Base-by-base conservation (phyloP, 148 eudicot genomes). In the Rhododendron simsii region DNA sequence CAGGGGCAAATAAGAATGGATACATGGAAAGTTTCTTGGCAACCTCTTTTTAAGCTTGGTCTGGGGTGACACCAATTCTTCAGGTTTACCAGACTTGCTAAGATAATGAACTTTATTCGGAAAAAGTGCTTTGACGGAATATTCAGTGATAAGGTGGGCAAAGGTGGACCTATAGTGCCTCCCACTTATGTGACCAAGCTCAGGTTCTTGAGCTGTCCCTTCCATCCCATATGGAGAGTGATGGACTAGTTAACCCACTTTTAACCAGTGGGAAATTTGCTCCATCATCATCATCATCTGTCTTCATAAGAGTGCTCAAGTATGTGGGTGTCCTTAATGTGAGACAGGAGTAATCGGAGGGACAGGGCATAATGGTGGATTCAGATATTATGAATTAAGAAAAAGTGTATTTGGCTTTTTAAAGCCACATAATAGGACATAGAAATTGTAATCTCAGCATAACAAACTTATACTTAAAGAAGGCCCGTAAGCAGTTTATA, bases 81-180 rank as follows among this genome's bases (percentile, higher is more conserved):
- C 21, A 41, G 26, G 26, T 71, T 48, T 20, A 48, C 26, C 16
- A 21, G 2, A 28, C 44, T 83, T n/a, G 75, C 45, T 61, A 50
- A 35, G 20, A 26, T 23, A n/a, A 12, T 74, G 20, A 12, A 28
- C 33, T 23, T 51, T 9, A 3, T 83, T 78, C 21, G 57, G 45
- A 10, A 74, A 77, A 83, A 57, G 65, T 59, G 41, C 20, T 76
- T 47, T 83, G 83, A 59, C 41, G 21, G 63, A 75, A 48, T 7
- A 35, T 53, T 53, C 11, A 55, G 44, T 74, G 84, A 73, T 55
- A 69, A 33, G 81, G 87, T 37, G 35, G 79, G 59, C 63, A 41
- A 65, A 84, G 67, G 87, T 90, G 92, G 91, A 89, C 91, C 91
- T 78, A 48, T 37, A 7, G 37, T 90, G 93, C 82, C 91, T 88